phyloP scores from a whole-genome alignment of 2,329 filamentous ascomycete genomes.

The Kalaharituber pfeilii region DNA sequence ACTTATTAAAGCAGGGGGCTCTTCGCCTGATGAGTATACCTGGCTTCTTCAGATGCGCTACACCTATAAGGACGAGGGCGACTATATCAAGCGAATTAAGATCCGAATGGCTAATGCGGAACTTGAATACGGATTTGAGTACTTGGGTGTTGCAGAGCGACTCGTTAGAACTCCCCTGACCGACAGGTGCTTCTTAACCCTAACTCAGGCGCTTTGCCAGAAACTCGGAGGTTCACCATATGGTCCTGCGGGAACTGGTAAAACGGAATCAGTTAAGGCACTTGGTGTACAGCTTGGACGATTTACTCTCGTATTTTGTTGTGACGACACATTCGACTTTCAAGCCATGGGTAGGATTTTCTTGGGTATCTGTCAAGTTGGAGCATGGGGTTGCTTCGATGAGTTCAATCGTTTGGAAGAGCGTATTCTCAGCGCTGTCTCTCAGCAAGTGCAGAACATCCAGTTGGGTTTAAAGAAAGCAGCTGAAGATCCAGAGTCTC shows the following conservation, averaged over 20 bases:
- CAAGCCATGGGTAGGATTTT: conserved; percentile 99
- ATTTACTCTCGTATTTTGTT: conserved; percentile 98
- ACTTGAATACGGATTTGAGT: conserved; percentile 94
- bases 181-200: conserved; percentile 92
- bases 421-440: conserved; percentile 91
- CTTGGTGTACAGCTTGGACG: conserved; percentile 89
- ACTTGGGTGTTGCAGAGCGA: conserved; percentile 86
- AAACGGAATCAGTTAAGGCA: conserved; percentile 97
- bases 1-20: conserved; percentile 58
- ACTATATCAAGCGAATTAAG: conserved; percentile 62
- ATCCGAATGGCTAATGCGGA: conserved; percentile 96
- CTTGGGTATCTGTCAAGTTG: conserved; percentile 95
- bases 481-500: conserved; percentile 59
- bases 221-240: conserved; percentile 92
- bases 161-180: conserved; percentile 93
- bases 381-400: conserved; percentile 98
- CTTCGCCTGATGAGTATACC: conserved; percentile 60
- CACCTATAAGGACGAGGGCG: conserved; percentile 61
- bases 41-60: conserved; percentile 98
- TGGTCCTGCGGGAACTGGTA: conserved; percentile 91
- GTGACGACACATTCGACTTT: conserved; percentile 98
- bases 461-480: conserved; percentile 84
- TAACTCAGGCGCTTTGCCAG: conserved; percentile 90
- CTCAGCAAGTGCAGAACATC: conserved; percentile 98
- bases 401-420: conserved; percentile 99